Base-by-base conservation (phyloP, 257 asterid species). In the Knoxia roxburghii region DNA sequence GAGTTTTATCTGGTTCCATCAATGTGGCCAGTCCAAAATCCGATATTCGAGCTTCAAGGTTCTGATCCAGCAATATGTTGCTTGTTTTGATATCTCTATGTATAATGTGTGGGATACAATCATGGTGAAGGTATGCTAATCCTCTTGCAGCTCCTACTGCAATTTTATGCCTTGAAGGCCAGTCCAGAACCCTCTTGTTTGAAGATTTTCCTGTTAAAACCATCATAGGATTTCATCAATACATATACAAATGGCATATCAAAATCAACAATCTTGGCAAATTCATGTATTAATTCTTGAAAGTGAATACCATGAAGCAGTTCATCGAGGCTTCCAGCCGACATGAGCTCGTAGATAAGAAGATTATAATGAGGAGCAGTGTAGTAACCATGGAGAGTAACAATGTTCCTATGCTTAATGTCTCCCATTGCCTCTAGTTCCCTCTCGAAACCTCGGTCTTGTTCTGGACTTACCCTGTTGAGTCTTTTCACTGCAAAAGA, bases 71-170 rank as follows among this genome's bases (percentile, higher is more conserved):
- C 67, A 89, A 69, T 72, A 91, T 89, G 71, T 91, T 92, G 79
- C 97, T 92, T 8, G 97, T 77, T 81, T 89, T 89, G 46, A 91
- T 87, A 57, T 92, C 98, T 72, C 98, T 75, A 75, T 92, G 98
- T 60, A 89, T 87, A 65, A 92, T 83, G 71, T 86, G 98, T 53
- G 97, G 97, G 60, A 89, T 81, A 79, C 98, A 92, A 41, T 89
- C 96, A 17, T 92, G 96, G 56, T 92, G 98, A 53, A 92, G 93
- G 81, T 89, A 92, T 17, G 95, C 77, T 71, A 92, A 64, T 63
- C 97, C 98, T 76, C 96, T 84, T 55, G 98, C 98, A 32, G 97
- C 87, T 59, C 97, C 97, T 65, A 89, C 76, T 37, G 91, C 97
- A 68, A 92, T 86, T 77, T 77, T 86, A 76, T 85, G 86, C 75